Evolutionary conservation across 2,329 filamentous ascomycete species (phyloP).

Genomic region (Colletotrichum sp.): DNA sequence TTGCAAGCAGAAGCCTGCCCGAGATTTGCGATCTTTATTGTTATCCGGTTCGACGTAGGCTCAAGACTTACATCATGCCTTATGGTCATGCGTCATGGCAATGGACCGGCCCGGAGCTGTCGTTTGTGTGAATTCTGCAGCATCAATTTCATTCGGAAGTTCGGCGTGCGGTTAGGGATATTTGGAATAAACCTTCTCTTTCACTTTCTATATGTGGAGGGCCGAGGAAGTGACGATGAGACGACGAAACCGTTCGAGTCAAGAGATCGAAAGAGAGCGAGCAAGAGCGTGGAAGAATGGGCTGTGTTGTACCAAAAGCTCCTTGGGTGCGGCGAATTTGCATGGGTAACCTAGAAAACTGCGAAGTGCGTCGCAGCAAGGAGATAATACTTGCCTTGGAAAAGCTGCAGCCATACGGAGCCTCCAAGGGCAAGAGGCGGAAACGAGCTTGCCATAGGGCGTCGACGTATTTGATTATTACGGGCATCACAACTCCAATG

Average conservation of each 20-base stretch:
- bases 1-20: neutral
- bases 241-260: neutral
- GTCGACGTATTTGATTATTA: slow-evolving; percentile 7
- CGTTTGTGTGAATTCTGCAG: slow-evolving; percentile 10
- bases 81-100: neutral
- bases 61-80: neutral
- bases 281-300: neutral
- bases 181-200: slow-evolving; percentile 21
- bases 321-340: slow-evolving; percentile 15
- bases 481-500: slow-evolving; percentile 7
- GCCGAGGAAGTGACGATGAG: neutral
- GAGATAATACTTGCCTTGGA: slow-evolving; percentile 1
- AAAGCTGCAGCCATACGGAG: neutral
- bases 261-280: neutral
- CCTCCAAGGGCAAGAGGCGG: slow-evolving; percentile 3
- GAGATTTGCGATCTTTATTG: neutral
- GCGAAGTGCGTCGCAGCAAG: neutral
- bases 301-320: slow-evolving; percentile 13
- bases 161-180: slow-evolving; percentile 18
- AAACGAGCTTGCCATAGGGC: neutral
- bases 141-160: slow-evolving; percentile 21
- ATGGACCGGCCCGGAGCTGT: neutral
- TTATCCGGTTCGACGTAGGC: neutral
- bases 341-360: slow-evolving; percentile 6
- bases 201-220: slow-evolving; percentile 9